Evolutionary conservation across 345 rosid genomes (phyloP).

Genomic region (Salix udensis): DNA sequence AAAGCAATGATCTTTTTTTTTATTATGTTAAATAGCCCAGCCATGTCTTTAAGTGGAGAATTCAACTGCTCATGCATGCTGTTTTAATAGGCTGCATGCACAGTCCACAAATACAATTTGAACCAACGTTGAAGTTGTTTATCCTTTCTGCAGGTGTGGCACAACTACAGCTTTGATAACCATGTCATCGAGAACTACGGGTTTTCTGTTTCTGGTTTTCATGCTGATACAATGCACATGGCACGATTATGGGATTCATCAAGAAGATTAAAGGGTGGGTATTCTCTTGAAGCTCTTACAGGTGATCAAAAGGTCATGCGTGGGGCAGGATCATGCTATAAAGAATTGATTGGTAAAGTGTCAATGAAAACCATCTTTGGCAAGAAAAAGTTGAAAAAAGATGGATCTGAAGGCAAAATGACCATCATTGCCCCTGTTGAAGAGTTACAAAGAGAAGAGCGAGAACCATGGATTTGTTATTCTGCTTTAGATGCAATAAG

Average conservation of each 20-base stretch:
- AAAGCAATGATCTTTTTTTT: neutral
- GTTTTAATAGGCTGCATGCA: neutral
- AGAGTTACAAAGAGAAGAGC: slow-evolving; percentile 75
- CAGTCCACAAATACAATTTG: slow-evolving; percentile 1
- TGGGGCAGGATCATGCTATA: slow-evolving; percentile 32
- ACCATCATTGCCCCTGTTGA: slow-evolving; percentile 71
- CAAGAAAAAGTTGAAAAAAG: slow-evolving; percentile 69
- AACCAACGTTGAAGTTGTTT: slow-evolving; percentile 13
- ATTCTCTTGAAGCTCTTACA: slow-evolving; percentile 94
- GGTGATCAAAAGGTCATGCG: slow-evolving; percentile 57
- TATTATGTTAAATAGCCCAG: neutral
- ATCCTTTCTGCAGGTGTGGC: slow-evolving; percentile 71
- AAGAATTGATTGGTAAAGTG: slow-evolving; percentile 68
- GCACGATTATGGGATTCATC: slow-evolving; percentile 94
- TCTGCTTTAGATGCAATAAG: slow-evolving; percentile 91
- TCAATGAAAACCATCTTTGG: slow-evolving; percentile 93
- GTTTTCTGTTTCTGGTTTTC: slow-evolving; percentile 72
- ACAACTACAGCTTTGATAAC: slow-evolving; percentile 92
- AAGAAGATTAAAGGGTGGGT: slow-evolving; percentile 72
- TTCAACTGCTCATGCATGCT: neutral
- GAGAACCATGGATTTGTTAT: slow-evolving; percentile 76
- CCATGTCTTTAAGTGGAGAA: neutral
- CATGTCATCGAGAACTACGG: slow-evolving; percentile 82
- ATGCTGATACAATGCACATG: slow-evolving; percentile 99
- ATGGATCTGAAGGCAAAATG: slow-evolving; percentile 85